Evolutionary conservation across 768 basidiomycete genomes (phyloP).

Genomic region (Leucogyrophana mollusca): DNA sequence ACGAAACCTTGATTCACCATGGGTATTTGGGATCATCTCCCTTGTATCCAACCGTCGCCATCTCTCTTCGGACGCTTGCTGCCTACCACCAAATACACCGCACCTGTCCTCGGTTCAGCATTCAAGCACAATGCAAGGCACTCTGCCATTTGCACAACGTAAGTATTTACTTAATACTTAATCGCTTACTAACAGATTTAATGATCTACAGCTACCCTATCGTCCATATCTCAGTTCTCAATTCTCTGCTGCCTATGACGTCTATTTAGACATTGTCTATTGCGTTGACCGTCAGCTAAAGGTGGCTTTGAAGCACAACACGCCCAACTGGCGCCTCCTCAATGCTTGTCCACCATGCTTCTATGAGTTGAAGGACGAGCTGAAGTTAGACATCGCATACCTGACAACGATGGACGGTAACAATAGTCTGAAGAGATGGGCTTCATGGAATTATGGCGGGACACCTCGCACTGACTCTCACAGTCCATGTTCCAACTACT

Average conservation of each 20-base stretch:
- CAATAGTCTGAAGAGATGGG: slow-evolving; percentile 7
- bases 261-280: slow-evolving; percentile 11
- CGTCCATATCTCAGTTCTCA: not conserved
- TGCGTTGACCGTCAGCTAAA: not conserved
- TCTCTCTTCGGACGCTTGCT: slow-evolving; percentile 17
- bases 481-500: not conserved
- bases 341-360: slow-evolving; percentile 13
- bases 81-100: slow-evolving; percentile 23
- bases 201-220: slow-evolving; percentile 7
- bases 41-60: slow-evolving; percentile 10
- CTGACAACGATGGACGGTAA: slow-evolving; percentile 10
- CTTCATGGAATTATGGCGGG: not conserved
- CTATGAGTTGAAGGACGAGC: slow-evolving; percentile 8
- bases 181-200: not conserved
- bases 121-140: slow-evolving; percentile 14
- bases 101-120: slow-evolving; percentile 21
- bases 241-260: slow-evolving; percentile 2
- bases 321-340: slow-evolving; percentile 4
- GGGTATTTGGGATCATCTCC: slow-evolving; percentile 23
- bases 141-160: not conserved
- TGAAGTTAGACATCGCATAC: not conserved
- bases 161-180: not conserved
- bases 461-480: not conserved
- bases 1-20: slow-evolving; percentile 13
- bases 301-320: not conserved